Evolutionary conservation across 129 eudicot species (phyloP), one percentile per base, ranked within the genome.

Genomic region (Pittosporum tobira): DNA sequence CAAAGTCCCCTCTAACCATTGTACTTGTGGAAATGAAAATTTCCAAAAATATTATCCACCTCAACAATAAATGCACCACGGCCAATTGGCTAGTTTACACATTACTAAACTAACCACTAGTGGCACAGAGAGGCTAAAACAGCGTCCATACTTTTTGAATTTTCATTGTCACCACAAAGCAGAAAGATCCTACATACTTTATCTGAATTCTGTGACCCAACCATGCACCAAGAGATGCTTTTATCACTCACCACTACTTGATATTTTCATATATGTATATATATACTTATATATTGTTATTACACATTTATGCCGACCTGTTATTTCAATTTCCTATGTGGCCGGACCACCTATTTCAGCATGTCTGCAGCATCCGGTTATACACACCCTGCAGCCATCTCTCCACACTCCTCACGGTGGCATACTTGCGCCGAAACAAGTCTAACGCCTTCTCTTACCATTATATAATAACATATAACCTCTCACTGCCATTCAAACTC

Each of bases 381-480:
- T 23, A 28, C 72, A 70, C 76, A 62, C 63, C 42, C 59, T 36
- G 28, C 51, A 34, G 56, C 40, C 54, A 3, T 62, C 42, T 15
- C 58, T 52, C 75, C 72, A 69, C 75, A 69, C 78, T 77, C 64
- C 46, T n/a, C 72, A 36, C 47, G 62, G 59, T 73, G 57, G 6
- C 27, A 4, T 27, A 49, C 67, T 46, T 40, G 57, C 61, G 76
- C 62, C 22, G 2, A 21, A 49, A 47, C 21, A 21, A 42, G 63
- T 27, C 59, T 18, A 24, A 56, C 51, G 38, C 20, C 42, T 25
- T 53, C 31, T 27, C 14, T 20, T 27, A 64, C 45, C 62, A 40
- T 23, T 65, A 24, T 26, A 43, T 25, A 24, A 24, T 5, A n/a
- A n/a, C 12, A 8, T 5, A 12, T 36, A 51, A 37, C 15, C 29